These are phyloP conservation scores for Craspedostauros australis DNA, from an alignment of 108 stramenopile species.

Conservation along the genomic window DNA sequence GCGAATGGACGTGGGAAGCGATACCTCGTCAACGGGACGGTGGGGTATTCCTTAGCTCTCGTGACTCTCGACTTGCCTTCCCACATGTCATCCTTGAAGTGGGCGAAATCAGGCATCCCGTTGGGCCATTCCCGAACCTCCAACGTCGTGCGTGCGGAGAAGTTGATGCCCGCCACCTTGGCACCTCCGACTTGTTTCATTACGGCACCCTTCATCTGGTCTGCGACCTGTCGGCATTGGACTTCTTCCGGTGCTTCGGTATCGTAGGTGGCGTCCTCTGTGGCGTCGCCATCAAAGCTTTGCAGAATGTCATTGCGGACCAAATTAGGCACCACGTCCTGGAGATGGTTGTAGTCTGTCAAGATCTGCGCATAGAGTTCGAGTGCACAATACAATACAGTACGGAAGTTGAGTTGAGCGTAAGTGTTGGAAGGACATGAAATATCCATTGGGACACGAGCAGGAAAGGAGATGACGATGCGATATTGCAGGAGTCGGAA, in stretches of 20 bases:
- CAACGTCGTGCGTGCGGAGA: slow-evolving; percentile 71
- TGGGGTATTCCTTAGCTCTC: slow-evolving; percentile 38
- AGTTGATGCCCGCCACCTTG: slow-evolving; percentile 84
- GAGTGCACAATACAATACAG: background rate
- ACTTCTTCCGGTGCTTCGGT: slow-evolving; percentile 26
- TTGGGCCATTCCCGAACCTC: slow-evolving; percentile 85
- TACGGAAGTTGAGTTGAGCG: background rate
- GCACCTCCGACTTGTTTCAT: slow-evolving; percentile 83
- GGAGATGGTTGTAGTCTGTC: slow-evolving; percentile 72
- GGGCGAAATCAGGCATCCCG: slow-evolving; percentile 77
- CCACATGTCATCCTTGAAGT: slow-evolving; percentile 58
- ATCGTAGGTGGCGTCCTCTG: slow-evolving; percentile 11
- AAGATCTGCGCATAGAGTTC: slow-evolving; percentile 23
- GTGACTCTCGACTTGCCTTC: slow-evolving; percentile 56
- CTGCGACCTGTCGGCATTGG: slow-evolving; percentile 47
- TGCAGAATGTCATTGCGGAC: slow-evolving; percentile 77
- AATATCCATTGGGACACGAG: background rate
- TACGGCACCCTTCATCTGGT: slow-evolving; percentile 64
- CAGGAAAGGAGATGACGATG: background rate
- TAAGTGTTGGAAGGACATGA: background rate
- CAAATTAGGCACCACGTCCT: slow-evolving; percentile 78
- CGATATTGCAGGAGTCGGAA: too few species aligned
- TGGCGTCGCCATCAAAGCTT: slow-evolving; percentile 28
- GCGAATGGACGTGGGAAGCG: slow-evolving; percentile 82
- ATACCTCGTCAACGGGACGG: slow-evolving; percentile 52